Evolutionary conservation across 306 rosid species (phyloP).

Genomic region (Cucumis cinereus): DNA sequence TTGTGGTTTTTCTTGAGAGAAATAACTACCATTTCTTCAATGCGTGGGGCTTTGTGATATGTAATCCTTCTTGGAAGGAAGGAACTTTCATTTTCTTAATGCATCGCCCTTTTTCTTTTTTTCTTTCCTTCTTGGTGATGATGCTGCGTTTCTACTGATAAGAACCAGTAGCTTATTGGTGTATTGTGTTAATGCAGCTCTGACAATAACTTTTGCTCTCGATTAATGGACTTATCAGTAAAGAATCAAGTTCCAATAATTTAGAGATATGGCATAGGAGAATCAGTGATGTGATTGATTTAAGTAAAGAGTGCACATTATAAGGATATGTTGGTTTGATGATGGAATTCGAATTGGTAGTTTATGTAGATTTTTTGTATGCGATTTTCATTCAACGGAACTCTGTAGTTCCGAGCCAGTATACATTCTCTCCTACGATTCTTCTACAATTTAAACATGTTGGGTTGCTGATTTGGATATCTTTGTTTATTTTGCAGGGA

Average conservation of each 20-base stretch:
- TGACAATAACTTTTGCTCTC: neutral
- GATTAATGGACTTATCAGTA: neutral
- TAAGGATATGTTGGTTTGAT: neutral
- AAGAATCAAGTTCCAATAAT: neutral
- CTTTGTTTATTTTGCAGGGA: conserved; percentile 41
- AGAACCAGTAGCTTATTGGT: neutral
- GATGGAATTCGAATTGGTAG: neutral
- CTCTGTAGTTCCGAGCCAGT: neutral
- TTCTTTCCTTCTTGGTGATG: neutral
- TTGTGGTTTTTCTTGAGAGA: neutral
- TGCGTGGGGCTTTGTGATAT: neutral
- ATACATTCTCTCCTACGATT: neutral
- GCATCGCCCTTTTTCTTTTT: neutral
- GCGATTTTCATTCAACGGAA: neutral
- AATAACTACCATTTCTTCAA: neutral
- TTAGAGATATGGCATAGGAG: neutral
- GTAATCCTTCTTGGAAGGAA: neutral
- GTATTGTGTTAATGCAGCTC: neutral
- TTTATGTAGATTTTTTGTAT: neutral
- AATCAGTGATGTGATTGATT: neutral
- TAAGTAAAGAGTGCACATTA: neutral
- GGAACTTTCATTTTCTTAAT: neutral
- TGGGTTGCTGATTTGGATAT: conserved; percentile 19
- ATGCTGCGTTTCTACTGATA: neutral
- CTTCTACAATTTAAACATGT: neutral